Conservation (phyloP, 176 grass and related monocot species). For the Typha latifolia region DNA sequence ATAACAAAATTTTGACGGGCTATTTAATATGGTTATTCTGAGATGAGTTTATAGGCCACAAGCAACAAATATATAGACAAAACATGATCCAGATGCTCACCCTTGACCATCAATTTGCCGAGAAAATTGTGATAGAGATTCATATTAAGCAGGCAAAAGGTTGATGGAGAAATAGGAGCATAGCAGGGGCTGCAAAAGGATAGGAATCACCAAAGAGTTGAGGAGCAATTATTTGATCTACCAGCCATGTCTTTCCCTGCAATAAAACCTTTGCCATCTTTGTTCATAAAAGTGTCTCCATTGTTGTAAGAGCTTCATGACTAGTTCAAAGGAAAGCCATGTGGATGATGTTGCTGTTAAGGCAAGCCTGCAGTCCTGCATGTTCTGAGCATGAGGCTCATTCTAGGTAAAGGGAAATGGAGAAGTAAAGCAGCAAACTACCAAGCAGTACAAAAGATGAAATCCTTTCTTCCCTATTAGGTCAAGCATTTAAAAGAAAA, state of each 20-base stretch:
- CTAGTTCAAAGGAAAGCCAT: neutral
- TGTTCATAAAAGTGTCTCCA: neutral
- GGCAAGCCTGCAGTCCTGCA: neutral
- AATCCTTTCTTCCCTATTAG: neutral
- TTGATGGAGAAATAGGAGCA: no score
- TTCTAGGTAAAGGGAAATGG: neutral
- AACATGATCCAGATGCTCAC: no score
- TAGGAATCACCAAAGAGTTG: no score
- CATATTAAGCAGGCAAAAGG: no score
- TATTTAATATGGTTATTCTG: no score
- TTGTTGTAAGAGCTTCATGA: neutral
- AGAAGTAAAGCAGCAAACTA: neutral
- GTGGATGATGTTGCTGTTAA: conserved; percentile 1
- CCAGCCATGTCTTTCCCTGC: neutral
- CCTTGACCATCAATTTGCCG: no score
- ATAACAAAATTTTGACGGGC: no score
- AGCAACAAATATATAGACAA: no score
- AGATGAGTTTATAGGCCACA: no score
- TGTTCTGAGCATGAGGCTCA: conserved; percentile 1
- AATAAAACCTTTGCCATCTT: neutral
- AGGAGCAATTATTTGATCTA: neutral
- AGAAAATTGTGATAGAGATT: no score
- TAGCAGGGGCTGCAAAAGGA: no score
- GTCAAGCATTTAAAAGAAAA: no score
- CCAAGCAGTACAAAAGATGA: neutral